Evolutionary conservation across 129 eudicot genomes (phyloP), one percentile per base, ranked within the genome.

Genomic region (Deinandra increscens): DNA sequence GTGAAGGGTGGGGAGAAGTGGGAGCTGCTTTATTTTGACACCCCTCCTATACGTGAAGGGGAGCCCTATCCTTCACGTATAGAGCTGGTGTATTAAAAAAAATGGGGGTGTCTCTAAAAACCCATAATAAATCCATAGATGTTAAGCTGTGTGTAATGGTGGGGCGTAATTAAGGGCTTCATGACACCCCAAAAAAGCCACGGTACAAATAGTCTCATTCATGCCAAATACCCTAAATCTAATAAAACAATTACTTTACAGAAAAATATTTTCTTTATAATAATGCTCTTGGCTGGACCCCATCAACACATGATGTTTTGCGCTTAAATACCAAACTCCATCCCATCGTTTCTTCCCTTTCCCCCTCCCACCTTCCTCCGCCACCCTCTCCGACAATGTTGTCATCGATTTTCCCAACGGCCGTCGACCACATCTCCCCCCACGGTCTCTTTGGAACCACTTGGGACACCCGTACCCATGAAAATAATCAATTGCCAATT

Each of bases 301-400:
- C 74, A 51, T 76, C 39, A 9, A 19, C 34, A 20, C 62, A n/a
- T 55, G 17, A 8, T 12, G 59, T 5, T 51, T 71, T 66, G 72
- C 74, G 86, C 59, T 66, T 91, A 91, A 88, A 88, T 91, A 82
- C 83, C 76, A 45, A 55, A 22, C 82, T 70, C 93, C 38, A 66
- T 48, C 78, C 87, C 76, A 68, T 77, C 87, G 75, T 80, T 77
- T 60, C 85, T 84, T 86, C 97, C 97, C 93, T 91, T 88, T 91
- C 81, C 96, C 69, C 79, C 87, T 73, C 55, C 80, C 63, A 61
- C 78, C 82, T 77, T 60, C 71, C 81, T 62, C 82, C 78, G 72
- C 26, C 66, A 66, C 78, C 20, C 43, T 81, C 78, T 50, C 90
- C 88, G 81, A 78, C 76, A 66, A 91, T 88, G 96, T 37, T 85